Base-by-base conservation (phyloP, 371 early-diverging fungal species). In the Mortierella sp. region DNA sequence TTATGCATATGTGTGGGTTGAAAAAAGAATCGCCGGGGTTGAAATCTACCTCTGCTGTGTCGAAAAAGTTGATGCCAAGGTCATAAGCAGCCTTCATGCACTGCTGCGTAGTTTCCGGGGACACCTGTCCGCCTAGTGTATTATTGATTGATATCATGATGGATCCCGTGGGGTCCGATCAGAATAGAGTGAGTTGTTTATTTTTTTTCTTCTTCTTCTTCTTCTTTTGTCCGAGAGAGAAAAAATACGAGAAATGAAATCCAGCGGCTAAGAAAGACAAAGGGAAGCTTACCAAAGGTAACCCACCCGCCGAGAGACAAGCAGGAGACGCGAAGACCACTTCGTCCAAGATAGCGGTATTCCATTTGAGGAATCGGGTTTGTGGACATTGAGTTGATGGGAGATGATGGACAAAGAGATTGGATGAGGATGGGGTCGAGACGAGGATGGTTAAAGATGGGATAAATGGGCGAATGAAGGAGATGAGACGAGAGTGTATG, bases 21-120 rank as follows among this genome's bases (percentile, higher is more conserved):
- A 79, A 85, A 86, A 19, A 56, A 16, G 25, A 26, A n/a, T 12
- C 2, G 1, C 2, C 28, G 4, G 9, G 30, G 28, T 12, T 51
- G 23, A 19, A 29, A 3, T 11, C 88, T 59, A 88, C 90, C 79
- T 91, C 93, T 11, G 91, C 90, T 15, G 91, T 94, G 81, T 94
- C 95, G 74, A 95, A 95, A 79, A 91, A 92, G 81, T 94, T 95
- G 67, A 94, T 87, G 28, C 95, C 95, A 46, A 85, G 70, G 44
- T 94, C 91, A 65, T 89, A 89, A 6, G 95, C 93, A 9, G 88
- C 86, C 60, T 88, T 86, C 75, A 95, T 87, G 76, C 93, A 92
- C 63, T 89, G 86, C 29, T 85, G 81, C 0, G 93, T 86, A 59
- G 82, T 84, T 57, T 90, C 91, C 75, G 86, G 83, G 37, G 84